These are phyloP conservation scores for Arthroderma sp. DNA, from an alignment of 2,329 filamentous ascomycete species.

Conservation along the genomic window DNA sequence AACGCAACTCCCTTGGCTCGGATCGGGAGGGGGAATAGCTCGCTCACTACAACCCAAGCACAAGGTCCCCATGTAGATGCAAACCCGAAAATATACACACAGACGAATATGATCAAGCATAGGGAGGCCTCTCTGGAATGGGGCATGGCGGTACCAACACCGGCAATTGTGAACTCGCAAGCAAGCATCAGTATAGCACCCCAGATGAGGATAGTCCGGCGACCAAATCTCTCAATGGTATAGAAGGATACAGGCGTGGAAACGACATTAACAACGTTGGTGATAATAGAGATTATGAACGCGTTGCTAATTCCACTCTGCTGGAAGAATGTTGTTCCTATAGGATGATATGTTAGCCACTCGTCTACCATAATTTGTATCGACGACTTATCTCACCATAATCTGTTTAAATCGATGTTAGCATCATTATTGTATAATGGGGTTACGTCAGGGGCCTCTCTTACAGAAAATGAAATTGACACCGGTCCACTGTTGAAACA, in stretches of 20 bases:
- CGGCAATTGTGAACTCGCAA: constrained; percentile 41
- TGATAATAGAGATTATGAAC: constrained; percentile 40
- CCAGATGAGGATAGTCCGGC: constrained; percentile 39
- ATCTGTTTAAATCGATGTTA: constrained; percentile 3
- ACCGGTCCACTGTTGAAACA: constrained; percentile 64
- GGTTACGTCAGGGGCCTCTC: not conserved
- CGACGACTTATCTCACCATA: not conserved
- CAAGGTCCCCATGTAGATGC: constrained; percentile 40
- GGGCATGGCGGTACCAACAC: constrained; percentile 31
- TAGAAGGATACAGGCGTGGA: constrained; percentile 42
- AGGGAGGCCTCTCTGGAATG: constrained; percentile 26
- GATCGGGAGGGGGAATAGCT: constrained; percentile 48
- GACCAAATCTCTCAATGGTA: constrained; percentile 39
- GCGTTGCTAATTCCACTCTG: constrained; percentile 37
- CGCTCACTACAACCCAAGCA: constrained; percentile 42
- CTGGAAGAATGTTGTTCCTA: constrained; percentile 38
- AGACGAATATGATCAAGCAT: constrained; percentile 39
- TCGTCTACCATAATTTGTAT: no score
- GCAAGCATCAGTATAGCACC: constrained; percentile 40
- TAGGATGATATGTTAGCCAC: not conserved
- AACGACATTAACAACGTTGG: constrained; percentile 40
- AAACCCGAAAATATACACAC: constrained; percentile 44
- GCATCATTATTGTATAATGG: not conserved
- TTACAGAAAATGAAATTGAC: constrained; percentile 49
- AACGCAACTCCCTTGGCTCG: constrained; percentile 51